Conservation (phyloP, 2,329 filamentous ascomycete species). For the Trichophyton simii region DNA sequence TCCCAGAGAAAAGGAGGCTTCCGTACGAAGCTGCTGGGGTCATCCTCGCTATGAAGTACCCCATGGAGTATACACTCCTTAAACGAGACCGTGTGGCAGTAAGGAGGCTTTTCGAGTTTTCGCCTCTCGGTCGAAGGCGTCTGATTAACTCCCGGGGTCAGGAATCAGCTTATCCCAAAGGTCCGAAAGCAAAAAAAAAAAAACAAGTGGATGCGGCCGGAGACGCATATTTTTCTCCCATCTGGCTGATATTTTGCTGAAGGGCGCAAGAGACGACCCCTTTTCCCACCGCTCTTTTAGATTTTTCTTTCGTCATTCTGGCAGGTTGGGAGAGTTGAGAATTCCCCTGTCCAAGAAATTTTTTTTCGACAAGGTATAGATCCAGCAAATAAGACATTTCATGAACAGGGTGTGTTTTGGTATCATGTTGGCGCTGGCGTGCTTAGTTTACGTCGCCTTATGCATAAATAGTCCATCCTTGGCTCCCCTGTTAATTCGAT, state of each 20-base stretch:
- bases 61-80: not conserved
- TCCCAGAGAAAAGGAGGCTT: not conserved
- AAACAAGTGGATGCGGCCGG: not conserved
- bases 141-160: not conserved
- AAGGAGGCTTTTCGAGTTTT: not conserved
- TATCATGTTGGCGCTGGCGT: slow-evolving; percentile 1
- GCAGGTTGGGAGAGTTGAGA: not conserved
- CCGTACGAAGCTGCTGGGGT: not conserved
- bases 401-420: not conserved
- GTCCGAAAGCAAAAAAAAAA: no score
- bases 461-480: slow-evolving; percentile 1
- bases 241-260: not conserved
- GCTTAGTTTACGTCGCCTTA: not conserved
- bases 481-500: not conserved
- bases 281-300: not conserved
- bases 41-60: not conserved
- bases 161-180: no score
- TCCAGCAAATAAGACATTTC: not conserved
- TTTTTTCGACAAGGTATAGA: not conserved
- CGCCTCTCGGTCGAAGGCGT: not conserved
- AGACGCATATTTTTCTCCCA: not conserved
- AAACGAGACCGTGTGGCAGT: not conserved
- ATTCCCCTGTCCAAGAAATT: not conserved
- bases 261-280: not conserved
- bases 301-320: not conserved